A percentile compares a stretch with the other conserved stretches of the same genome.
phyloP scores from a whole-genome alignment of 148 eudicot genomes.

The Rhododendron mucronatum region DNA sequence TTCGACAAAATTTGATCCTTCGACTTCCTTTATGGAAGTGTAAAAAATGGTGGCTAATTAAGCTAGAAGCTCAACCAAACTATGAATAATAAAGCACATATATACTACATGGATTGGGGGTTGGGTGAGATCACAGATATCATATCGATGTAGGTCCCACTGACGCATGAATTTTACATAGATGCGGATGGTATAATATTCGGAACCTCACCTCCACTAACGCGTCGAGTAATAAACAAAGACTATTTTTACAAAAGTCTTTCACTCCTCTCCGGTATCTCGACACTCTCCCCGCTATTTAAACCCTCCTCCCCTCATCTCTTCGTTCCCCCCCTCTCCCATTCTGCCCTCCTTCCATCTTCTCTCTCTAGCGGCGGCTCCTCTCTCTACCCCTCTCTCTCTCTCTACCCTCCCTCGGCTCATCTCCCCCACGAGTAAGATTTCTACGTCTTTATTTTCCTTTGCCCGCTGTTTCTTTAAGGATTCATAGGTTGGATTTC shows the following conservation, averaged over 20 bases:
- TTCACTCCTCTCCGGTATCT: background rate
- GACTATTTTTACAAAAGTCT: background rate
- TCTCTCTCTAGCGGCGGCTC: background rate
- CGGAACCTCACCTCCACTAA: no score
- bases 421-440: background rate
- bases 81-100: no score
- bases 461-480: background rate
- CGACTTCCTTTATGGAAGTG: no score
- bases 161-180: no score
- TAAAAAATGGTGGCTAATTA: no score
- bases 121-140: no score
- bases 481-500: background rate
- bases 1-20: no score
- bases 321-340: background rate
- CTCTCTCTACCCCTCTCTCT: background rate
- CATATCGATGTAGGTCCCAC: no score
- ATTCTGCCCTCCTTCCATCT: background rate
- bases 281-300: background rate
- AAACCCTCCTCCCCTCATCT: background rate
- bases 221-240: no score
- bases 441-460: background rate
- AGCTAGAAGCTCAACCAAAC: no score
- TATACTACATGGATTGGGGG: no score
- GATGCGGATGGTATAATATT: no score
- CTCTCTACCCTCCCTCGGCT: background rate